Evolutionary conservation across 345 rosid species (phyloP).

Genomic region (Hypericum androsaemum): DNA sequence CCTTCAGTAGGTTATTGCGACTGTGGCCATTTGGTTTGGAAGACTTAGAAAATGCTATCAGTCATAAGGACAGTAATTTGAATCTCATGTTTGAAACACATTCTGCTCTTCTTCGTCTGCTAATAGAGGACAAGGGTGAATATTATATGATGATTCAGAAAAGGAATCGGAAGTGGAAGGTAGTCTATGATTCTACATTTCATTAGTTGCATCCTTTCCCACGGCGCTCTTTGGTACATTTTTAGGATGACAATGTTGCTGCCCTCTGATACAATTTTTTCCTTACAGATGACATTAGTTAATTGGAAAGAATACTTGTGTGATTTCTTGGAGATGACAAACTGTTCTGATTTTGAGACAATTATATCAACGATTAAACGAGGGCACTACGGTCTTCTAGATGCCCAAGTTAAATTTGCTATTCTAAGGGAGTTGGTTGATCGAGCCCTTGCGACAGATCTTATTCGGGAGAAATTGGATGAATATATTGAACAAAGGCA

Average conservation of each 20-base stretch:
- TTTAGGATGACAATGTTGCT: constrained; percentile 7
- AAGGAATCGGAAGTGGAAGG: constrained; percentile 62
- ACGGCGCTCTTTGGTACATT: too few species aligned
- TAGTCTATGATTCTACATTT: constrained; percentile 9
- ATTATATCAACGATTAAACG: constrained; percentile 54
- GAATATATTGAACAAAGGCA: constrained; percentile 65
- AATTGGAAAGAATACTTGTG: constrained; percentile 85
- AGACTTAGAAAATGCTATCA: constrained; percentile 88
- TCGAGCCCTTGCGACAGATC: constrained; percentile 46
- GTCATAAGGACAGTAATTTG: constrained; percentile 81
- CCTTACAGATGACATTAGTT: constrained; percentile 62
- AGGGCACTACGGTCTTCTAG: constrained; percentile 82
- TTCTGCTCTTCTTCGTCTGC: constrained; percentile 67
- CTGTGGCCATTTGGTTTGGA: constrained; percentile 73
- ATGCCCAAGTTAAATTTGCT: constrained; percentile 43
- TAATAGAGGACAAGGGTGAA: constrained; percentile 44
- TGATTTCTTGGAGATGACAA: constrained; percentile 65
- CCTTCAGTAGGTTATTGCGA: constrained; percentile 61
- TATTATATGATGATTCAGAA: constrained; percentile 29
- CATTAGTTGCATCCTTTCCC: too few species aligned
- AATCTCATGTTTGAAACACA: constrained; percentile 68
- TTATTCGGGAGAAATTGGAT: constrained; percentile 58
- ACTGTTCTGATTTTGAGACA: constrained; percentile 37
- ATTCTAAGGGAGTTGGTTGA: constrained; percentile 58
- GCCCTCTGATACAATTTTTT: constrained; percentile 11